Base-by-base conservation (phyloP, 352 stramenopile species). In the Globisporangium nunn region DNA sequence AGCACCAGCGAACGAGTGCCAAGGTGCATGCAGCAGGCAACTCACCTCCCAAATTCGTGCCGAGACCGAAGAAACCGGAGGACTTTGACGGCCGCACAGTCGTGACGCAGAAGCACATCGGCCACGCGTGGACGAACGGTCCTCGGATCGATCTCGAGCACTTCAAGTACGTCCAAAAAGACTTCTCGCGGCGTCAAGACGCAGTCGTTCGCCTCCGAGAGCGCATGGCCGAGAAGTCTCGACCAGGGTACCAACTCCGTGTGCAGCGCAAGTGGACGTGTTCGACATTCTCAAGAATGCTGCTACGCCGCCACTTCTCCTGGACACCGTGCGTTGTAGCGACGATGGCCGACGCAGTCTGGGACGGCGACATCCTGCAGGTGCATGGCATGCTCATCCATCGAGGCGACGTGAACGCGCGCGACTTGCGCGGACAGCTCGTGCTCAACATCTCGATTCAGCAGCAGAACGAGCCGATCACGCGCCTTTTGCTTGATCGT, bases 321-420 rank as follows among this genome's bases (percentile, higher is more conserved):
- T 92, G 79, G 75, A 56, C 87, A 28, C 79, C 78, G 17, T 91
- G 78, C 41, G 64, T 91, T 2, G 51, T 75, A 4, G 69, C 74
- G 31, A 84, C 76, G 1, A 69, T 91, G 55, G 70, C 72, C 7
- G 75, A 90, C 55, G 82, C 82, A 6, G 76, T 80, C 6, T 89
- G 78, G 81, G 78, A 92, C 48, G 80, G 73, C 39, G 82, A 92
- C 64, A 89, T 92, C 56, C 69, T 90, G 4, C 73, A 88, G 10
- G 69, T 89, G 43, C 72, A 89, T 18, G 67, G 61, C 50, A 66
- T 89, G 55, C 63, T 92, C 49, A 56, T 85, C 11, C 54, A 70
- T 39, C 67, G 67, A 31, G 70, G 66, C 4, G 77, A 88, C 49
- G 68, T 75, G n/a, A 83, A 87, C 53, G 70, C 67, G n/a, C 63